phyloP scores from a whole-genome alignment of 768 basidiomycete genomes.

The Chlorophyllum brunneum region DNA sequence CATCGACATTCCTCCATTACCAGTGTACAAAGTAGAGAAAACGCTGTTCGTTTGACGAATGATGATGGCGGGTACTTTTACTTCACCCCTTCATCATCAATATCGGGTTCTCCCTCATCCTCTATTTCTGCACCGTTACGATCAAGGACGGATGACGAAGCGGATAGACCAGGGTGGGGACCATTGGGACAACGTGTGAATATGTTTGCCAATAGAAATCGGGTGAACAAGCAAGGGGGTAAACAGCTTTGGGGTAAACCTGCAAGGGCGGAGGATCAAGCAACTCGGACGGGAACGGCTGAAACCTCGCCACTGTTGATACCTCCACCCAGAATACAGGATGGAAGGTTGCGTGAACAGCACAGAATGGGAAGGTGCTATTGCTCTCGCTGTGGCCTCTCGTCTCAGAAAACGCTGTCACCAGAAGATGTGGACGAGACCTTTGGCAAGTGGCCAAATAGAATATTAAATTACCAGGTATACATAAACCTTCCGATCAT shows the following conservation, averaged over 20 bases:
- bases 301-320: slow-evolving; percentile 8
- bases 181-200: slow-evolving; percentile 57
- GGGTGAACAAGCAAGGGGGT: slow-evolving; percentile 17
- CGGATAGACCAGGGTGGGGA: slow-evolving; percentile 50
- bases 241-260: background rate
- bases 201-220: slow-evolving; percentile 28
- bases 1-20: slow-evolving; percentile 27
- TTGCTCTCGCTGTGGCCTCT: background rate
- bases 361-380: background rate
- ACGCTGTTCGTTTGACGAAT: background rate
- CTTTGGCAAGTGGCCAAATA: slow-evolving; percentile 44
- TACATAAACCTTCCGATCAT: slow-evolving; percentile 21
- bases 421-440: slow-evolving; percentile 16
- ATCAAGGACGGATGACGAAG: slow-evolving; percentile 44
- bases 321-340: background rate
- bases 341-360: background rate
- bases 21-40: background rate
- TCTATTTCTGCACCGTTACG: slow-evolving; percentile 81
- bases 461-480: slow-evolving; percentile 69
- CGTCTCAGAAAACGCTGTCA: slow-evolving; percentile 3
- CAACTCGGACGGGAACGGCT: background rate
- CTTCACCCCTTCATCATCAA: slow-evolving; percentile 34
- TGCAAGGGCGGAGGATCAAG: background rate
- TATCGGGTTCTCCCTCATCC: slow-evolving; percentile 67
- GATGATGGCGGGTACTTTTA: slow-evolving; percentile 17